Base-by-base conservation (phyloP, 306 rosid species). In the Myrica gale region DNA sequence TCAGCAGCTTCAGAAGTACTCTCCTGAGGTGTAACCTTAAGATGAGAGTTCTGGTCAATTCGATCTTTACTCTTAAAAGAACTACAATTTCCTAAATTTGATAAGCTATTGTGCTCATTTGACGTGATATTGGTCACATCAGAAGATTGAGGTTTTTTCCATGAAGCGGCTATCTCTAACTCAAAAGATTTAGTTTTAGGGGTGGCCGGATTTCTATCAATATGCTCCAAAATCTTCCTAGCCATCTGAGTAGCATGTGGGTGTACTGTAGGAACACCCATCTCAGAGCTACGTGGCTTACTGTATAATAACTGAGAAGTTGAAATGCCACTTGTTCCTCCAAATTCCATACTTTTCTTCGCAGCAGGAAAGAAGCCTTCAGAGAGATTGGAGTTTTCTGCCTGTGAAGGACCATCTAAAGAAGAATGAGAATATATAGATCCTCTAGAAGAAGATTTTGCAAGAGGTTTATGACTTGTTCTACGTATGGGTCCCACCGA, bases 401-500 rank as follows among this genome's bases (percentile, higher is more conserved):
- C 73, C 74, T 21, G 68, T 13, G 82, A 85, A 72, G 81, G 74
- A 46, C 78, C 84, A 58, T 47, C 75, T 9, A 80, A 39, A 48
- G 90, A 74, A 47, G 90, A 73, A 80, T 61, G 76, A 68, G 68
- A 47, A 80, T 78, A 84, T 23, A 74, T 61, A n/a, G 87, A 79
- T 79, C 82, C 83, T 69, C 85, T 81, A 15, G 88, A 50, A 77
- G 88, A 82, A 42, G 82, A 86, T 63, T 76, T 89, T 45, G 80
- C 76, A 81, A 77, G 78, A 79, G 77, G 41, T 78, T 84, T 92
- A 41, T 73, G 90, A 67, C 86, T 83, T 56, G 45, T 71, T 75
- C 89, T 83, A 68, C 89, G 91, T 68, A 92, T 85, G 20, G 97
- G 98, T 77, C 97, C 98, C 61, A 79, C 80, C 6, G 97, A 95